Base-by-base conservation (phyloP, 1,139 yeast genomes). In the Blastobotrys niveus region DNA sequence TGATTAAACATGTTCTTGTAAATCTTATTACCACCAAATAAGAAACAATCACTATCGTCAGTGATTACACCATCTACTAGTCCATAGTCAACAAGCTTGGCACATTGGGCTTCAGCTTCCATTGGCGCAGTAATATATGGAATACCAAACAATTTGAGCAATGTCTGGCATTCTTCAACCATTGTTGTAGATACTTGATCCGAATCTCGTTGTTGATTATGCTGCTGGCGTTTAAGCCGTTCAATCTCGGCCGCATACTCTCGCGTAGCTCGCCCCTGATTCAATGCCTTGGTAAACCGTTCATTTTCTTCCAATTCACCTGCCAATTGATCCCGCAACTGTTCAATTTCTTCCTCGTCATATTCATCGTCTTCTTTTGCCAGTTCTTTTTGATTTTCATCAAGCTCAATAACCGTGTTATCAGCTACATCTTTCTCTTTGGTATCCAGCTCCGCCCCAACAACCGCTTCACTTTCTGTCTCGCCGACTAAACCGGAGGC, bases 21-120 rank as follows among this genome's bases (percentile, higher is more conserved):
- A 1, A 93, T 77, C 37, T 71, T 72, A 45, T 79, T 79, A 1
- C 96, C 96, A 0, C 97, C 98, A 68, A 93, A 93, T 36, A 93
- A 65, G 56, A 93, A 91, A 43, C 95, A 88, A 73, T 93, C 99
- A 55, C 96, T 86, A 69, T 93, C 99, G 62, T 93, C 99, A 0
- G 98, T 93, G 17, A 93, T 82, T 18, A 91, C 84, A 0, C 98
- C 99, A 63, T 93, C 98, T 2, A 91, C 96, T 20, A 91, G 70
- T 0, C 76, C 77, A 15, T 87, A 62, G 21, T 65, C 63, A 40
- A 77, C 64, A 9, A 91, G 66, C 53, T 81, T 86, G 0, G 96
- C 96, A 65, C 98, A 91, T 59, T 91, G 98, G 0, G 97, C 96
- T 67, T 91, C 98, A 1, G 98, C 98, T 64, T 91, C 98, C 87